Base-by-base conservation (phyloP, 148 eudicot genomes). In the Rhododendron henanense region DNA sequence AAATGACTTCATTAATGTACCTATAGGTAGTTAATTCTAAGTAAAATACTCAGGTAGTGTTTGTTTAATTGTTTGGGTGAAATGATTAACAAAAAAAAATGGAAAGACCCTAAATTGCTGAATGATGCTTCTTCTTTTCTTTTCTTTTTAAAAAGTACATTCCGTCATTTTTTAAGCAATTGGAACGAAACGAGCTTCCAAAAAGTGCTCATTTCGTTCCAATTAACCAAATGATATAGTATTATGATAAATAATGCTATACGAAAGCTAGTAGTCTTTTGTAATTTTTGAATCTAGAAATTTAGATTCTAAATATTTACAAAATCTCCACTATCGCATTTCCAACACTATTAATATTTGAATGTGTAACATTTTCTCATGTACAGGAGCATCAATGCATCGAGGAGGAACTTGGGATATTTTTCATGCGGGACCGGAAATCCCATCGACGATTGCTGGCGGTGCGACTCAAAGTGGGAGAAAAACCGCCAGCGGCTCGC, bases 391-490 rank as follows among this genome's bases (percentile, higher is more conserved):
- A 85, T 93, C 81, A 95, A 95, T 88, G 93, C 87, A 15, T 95
- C 98, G 0, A 90, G 95, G 87, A 90, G 98, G 88, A 89, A 83
- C 63, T 85, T 95, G 86, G 93, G 93, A 14, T 93, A 91, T 85
- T 87, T 93, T 0, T 92, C 96, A 0, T 94, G 98, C 85, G 91
- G 92, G 47, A 88, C 95, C 6, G 98, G 96, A 0, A 95, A 95
- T 79, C 95, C 95, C 11, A 95, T 95, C 50, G 98, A 95, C 78
- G 96, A 95, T 31, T 95, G 98, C 91, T 95, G 98, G 98, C 86
- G 98, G 76, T 95, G 98, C 81, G 95, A 95, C 41, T 83, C 93
- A 3, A 76, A 93, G 18, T 95, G 98, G 98, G 89, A 87, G 21
- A 37, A 87, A 4, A 95, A 94, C 80, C 96, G 98, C 51, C 95